Evolutionary conservation across 441 rosid species (phyloP), one percentile per base, ranked within the genome.

Genomic region (Populus trichocarpa): DNA sequence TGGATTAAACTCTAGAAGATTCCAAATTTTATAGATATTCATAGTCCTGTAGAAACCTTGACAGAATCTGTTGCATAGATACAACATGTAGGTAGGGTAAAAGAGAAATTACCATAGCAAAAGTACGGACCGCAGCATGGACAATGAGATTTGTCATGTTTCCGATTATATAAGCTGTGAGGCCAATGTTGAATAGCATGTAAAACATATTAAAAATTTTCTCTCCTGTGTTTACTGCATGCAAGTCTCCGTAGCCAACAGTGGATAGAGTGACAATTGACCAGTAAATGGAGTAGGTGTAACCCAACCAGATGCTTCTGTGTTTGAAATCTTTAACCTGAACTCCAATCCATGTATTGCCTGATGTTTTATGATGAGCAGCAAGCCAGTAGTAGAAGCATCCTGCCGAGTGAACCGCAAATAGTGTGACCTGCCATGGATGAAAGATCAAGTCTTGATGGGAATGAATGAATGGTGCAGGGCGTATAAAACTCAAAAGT

Each of bases 141-240:
- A 96, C 98, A 30, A 96, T 76, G 63, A 96, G 99, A 81, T 89
- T 92, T 69, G 98, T 94, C 97, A 94, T 96, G 94, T 90, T 94
- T 74, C 97, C 98, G 14, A 94, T 96, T 68, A 96, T 86, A 75
- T 94, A 96, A 72, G 99, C 91, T 0, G 93, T 87, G 86, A 96
- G 97, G 25, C 97, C 93, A 67, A 94, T 92, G 86, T 96, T 94
- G 90, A 90, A 91, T 40, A 96, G 87, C 99, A 96, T 94, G 81
- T 96, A 94, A 59, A 88, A 22, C 90, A 89, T 88, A 78, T 90
- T 92, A 76, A 93, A 93, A n/a, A 86, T 33, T 84, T 92, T 86
- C 86, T 93, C 98, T 61, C 81, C 86, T 2, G 85, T 84, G 71
- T 96, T 94, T 7, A 94, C 86, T 0, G 98, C 93, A 72, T 89